A percentile compares a stretch with the other conserved stretches of the same genome.
These are phyloP conservation scores for Malassezia japonica DNA, from an alignment of 1,284 basidiomycete species.

Conservation along the genomic window DNA sequence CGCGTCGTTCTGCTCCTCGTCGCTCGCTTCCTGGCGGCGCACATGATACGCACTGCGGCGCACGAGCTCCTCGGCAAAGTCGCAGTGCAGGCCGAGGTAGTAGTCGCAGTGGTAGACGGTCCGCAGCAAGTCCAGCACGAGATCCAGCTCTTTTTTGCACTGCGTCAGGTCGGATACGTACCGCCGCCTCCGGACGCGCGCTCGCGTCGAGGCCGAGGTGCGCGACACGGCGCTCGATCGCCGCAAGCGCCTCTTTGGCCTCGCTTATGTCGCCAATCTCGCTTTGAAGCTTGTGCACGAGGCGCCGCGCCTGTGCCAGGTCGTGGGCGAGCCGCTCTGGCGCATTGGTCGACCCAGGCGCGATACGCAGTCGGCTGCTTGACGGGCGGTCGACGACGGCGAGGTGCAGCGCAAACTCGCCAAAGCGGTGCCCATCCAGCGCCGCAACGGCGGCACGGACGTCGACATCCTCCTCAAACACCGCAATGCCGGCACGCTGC, in stretches of 20 bases:
- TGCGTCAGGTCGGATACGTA: neutral
- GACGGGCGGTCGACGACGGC: conserved; percentile 29
- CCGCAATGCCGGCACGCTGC: conserved; percentile 37
- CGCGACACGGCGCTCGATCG: neutral
- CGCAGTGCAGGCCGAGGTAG: conserved; percentile 36
- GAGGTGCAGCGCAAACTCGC: conserved; percentile 31
- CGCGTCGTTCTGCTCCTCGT: conserved; percentile 22
- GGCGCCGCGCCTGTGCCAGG: conserved; percentile 26
- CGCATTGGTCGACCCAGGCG: conserved; percentile 31
- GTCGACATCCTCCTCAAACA: conserved; percentile 30
- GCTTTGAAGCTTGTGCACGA: conserved; percentile 22
- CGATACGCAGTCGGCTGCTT: conserved; percentile 29
- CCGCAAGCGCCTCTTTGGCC: neutral
- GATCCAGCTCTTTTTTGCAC: conserved; percentile 36
- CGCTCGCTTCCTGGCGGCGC: conserved; percentile 24
- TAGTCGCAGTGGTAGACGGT: conserved; percentile 42
- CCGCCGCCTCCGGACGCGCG: conserved; percentile 6
- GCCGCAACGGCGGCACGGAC: conserved; percentile 24
- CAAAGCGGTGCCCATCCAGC: conserved; percentile 28
- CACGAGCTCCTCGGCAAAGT: conserved; percentile 40
- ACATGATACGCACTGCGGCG: conserved; percentile 29
- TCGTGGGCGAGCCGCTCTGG: conserved; percentile 30
- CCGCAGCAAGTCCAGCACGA: conserved; percentile 37
- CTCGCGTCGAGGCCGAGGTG: neutral
- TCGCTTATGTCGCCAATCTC: no score